These are phyloP conservation scores for Debaryomyces coudertii DNA, from an alignment of 1,139 yeast genomes.

Conservation along the genomic window DNA sequence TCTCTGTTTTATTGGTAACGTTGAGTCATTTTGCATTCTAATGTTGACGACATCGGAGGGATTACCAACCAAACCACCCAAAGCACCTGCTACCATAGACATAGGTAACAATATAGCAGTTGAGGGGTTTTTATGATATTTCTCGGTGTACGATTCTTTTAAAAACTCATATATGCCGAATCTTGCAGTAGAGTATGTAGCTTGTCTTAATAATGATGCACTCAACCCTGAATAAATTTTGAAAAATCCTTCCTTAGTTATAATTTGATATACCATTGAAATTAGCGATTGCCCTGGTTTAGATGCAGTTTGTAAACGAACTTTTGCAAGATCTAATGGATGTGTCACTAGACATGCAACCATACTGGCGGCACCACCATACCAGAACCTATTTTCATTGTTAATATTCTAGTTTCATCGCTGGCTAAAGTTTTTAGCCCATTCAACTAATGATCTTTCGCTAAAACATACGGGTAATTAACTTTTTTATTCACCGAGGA, in stretches of 20 bases:
- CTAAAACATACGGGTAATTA: conserved; percentile 13
- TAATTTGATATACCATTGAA: conserved; percentile 62
- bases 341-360: conserved; percentile 66
- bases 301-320: conserved; percentile 75
- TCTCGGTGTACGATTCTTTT: conserved; percentile 56
- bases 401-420: background rate
- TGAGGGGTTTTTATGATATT: conserved; percentile 32
- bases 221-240: conserved; percentile 79
- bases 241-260: conserved; percentile 64
- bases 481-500: conserved; percentile 34
- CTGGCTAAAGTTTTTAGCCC: background rate
- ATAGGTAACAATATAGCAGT: conserved; percentile 61
- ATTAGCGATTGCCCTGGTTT: conserved; percentile 62
- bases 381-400: conserved; percentile 40
- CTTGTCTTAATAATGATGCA: conserved; percentile 83
- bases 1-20: conserved; percentile 65
- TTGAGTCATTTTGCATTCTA: conserved; percentile 87
- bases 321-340: conserved; percentile 85
- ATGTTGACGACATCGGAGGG: conserved; percentile 89
- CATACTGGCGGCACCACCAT: conserved; percentile 67
- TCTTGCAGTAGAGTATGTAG: conserved; percentile 83
- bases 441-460: background rate
- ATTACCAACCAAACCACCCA: conserved; percentile 85
- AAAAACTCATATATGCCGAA: conserved; percentile 81
- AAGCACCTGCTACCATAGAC: conserved; percentile 82